Evolutionary conservation across 1,284 basidiomycete species (phyloP).

Genomic region (Puccinia triticina): DNA sequence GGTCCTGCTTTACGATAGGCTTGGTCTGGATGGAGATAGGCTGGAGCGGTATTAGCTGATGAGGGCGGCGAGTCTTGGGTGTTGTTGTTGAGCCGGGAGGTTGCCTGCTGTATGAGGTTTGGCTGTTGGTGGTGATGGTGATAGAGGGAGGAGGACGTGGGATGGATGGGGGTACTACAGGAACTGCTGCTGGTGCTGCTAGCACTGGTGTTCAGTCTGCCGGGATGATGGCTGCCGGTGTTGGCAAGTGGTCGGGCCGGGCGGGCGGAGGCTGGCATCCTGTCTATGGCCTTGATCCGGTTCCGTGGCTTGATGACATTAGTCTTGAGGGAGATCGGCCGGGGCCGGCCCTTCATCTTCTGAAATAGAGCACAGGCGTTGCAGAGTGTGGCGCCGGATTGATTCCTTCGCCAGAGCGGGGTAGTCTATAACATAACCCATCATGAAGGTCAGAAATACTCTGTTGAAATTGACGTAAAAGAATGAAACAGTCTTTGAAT

Average conservation of each 20-base stretch:
- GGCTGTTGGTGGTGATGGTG: neutral
- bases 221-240: neutral
- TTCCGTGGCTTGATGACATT: constrained; percentile 59
- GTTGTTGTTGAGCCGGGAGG: neutral
- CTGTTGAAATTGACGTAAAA: too few species aligned
- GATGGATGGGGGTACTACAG: constrained; percentile 1
- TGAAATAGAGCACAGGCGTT: constrained; percentile 60
- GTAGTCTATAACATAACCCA: too few species aligned
- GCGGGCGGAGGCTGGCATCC: constrained; percentile 13
- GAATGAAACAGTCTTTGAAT: too few species aligned
- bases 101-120: too few species aligned
- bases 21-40: neutral
- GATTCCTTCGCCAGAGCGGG: constrained; percentile 58
- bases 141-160: neutral
- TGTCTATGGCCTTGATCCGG: constrained; percentile 54
- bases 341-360: constrained; percentile 59
- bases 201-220: neutral
- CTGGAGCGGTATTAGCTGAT: neutral
- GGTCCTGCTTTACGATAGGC: neutral
- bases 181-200: neutral
- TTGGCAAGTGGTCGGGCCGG: neutral
- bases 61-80: neutral
- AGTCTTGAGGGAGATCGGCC: constrained; percentile 59
- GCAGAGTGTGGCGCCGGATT: constrained; percentile 58
- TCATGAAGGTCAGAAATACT: too few species aligned